A percentile compares a stretch with the other conserved stretches of the same genome.
Evolutionary conservation across 805 yeast genomes (phyloP).

Genomic region (Lipomyces oligophaga): DNA sequence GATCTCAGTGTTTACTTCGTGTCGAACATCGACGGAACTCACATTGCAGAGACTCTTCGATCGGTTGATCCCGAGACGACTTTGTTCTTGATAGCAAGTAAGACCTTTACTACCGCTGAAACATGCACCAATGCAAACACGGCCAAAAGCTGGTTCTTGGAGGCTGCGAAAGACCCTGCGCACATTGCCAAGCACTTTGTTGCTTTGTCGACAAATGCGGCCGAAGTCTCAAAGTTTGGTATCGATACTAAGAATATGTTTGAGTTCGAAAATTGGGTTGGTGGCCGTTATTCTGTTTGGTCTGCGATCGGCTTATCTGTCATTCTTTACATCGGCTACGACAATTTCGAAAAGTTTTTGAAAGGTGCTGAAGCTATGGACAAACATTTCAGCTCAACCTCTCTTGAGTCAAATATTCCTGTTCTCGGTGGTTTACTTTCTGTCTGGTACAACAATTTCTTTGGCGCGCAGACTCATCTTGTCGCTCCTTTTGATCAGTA

Average conservation of each 20-base stretch:
- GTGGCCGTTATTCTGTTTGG: slow-evolving; percentile 99
- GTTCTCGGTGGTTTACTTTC: slow-evolving; percentile 87
- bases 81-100: slow-evolving; percentile 52
- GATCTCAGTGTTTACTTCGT: slow-evolving; percentile 80
- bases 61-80: slow-evolving; percentile 83
- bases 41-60: slow-evolving; percentile 86
- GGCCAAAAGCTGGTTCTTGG: slow-evolving; percentile 92
- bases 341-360: slow-evolving; percentile 85
- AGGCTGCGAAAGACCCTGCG: slow-evolving; percentile 57
- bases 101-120: slow-evolving; percentile 99
- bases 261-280: slow-evolving; percentile 98
- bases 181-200: slow-evolving; percentile 96
- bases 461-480: slow-evolving; percentile 95
- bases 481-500: slow-evolving; percentile 99
- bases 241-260: slow-evolving; percentile 98
- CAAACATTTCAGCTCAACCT: slow-evolving; percentile 78
- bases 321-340: slow-evolving; percentile 91
- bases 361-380: slow-evolving; percentile 98
- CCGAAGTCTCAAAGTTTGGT: slow-evolving; percentile 90
- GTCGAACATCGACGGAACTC: slow-evolving; percentile 98
- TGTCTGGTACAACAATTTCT: slow-evolving; percentile 98
- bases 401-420: slow-evolving; percentile 89
- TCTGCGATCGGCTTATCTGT: slow-evolving; percentile 96
- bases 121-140: slow-evolving; percentile 93
- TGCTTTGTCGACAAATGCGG: slow-evolving; percentile 90